Base-by-base conservation (phyloP, 2,329 filamentous ascomycete genomes). In the Clarireedia paspali region DNA sequence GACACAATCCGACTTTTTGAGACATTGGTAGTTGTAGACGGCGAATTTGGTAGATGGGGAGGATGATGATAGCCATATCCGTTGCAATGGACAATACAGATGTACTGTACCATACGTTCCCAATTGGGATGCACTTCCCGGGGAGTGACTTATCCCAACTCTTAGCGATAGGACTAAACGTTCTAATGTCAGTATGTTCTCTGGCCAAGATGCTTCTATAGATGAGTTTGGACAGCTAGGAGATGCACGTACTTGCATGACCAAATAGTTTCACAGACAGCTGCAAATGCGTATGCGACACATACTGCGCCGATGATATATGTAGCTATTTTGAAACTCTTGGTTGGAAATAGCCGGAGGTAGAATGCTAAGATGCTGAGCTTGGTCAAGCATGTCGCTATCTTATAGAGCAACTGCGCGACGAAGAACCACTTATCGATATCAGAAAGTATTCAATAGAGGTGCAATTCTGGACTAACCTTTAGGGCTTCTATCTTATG, bases 71-170 rank as follows among this genome's bases (percentile, higher is more conserved):
- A 39, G 81, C 79, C 42, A 87, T 70, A 60, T 87, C 84, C 17
- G 84, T 85, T 52, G 83, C 80, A 60, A 87, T 84, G 69, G 87
- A 87, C 55, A 86, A 76, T 0, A 82, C 83, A 2, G 84, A 81
- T 2, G 82, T 86, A 6, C 82, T 82, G 12, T 86, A 79, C 63
- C 57, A 61, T 36, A 60, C 47, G 1, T 36, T 6, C 17, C 42
- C 42, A 15, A 53, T 53, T 6, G 23, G 27, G 3, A 47, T 44
- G 23, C 39, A 50, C 40, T 36, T n/a, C 56, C 40, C 38, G 53
- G 57, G 9, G 48, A 47, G 40, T 49, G 61, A 20, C 58, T 58
- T 40, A 60, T 52, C 42, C 50, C 38, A 52, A 24, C 40, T 44
- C 30, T 34, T 52, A 9, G 42, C 50, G 23, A 44, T 44, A 20